Conservation (phyloP, 352 stramenopile species). For the Globisporangium sylvaticum region DNA sequence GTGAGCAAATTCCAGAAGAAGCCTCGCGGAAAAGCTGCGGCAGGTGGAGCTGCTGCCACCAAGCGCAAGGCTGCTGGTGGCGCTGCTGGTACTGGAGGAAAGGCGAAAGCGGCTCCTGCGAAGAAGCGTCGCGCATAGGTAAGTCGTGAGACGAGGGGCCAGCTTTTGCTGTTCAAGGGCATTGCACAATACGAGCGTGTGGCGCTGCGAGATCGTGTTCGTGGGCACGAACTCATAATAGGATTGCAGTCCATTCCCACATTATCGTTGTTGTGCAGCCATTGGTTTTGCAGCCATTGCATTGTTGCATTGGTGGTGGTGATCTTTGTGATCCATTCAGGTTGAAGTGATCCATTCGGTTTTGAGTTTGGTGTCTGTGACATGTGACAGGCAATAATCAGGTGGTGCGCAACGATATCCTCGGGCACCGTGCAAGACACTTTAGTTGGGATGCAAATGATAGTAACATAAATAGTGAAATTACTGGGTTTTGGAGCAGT, state of each 20-base stretch:
- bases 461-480: not conserved
- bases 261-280: not conserved
- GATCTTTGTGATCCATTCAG: not conserved
- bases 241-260: not conserved
- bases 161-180: not conserved
- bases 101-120: slow-evolving; percentile 43
- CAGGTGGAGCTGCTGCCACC: slow-evolving; percentile 11
- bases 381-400: not conserved
- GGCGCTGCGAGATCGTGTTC: not conserved
- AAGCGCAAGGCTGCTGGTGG: slow-evolving; percentile 52
- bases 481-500: not conserved
- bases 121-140: slow-evolving; percentile 54
- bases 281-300: not conserved
- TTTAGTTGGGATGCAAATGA: not conserved
- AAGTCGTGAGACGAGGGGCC: not conserved
- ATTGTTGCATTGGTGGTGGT: not conserved
- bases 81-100: slow-evolving; percentile 14
- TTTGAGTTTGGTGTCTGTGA: not conserved
- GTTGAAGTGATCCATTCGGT: not conserved
- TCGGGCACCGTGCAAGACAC: not conserved
- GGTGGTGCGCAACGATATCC: not conserved
- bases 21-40: slow-evolving; percentile 24
- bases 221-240: not conserved
- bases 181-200: not conserved
- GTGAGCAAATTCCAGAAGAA: slow-evolving; percentile 87